Conservation (phyloP, 768 basidiomycete species). For the Suillus ampliporus region DNA sequence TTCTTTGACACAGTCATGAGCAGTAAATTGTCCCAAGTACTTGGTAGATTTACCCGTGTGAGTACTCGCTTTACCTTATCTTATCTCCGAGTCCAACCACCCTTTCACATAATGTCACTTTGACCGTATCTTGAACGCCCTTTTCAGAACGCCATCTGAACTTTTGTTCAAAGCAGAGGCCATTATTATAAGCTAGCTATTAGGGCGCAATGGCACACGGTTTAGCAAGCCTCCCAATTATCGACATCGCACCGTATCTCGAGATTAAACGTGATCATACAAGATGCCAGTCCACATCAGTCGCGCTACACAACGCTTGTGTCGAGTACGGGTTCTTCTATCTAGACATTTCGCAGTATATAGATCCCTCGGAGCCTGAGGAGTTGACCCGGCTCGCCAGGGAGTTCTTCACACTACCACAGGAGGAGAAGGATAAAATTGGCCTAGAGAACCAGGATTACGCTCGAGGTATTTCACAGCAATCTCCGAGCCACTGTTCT, state of each 20-base stretch:
- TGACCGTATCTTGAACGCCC: background rate
- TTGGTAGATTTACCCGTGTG: background rate
- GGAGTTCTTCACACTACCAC: conserved; percentile 74
- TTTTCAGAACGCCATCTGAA: background rate
- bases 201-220: background rate
- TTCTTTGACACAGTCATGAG: background rate
- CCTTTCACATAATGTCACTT: background rate
- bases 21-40: background rate
- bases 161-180: background rate
- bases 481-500: conserved; percentile 2
- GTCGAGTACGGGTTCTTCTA: conserved; percentile 90
- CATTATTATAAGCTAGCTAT: background rate
- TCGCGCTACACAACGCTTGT: conserved; percentile 74
- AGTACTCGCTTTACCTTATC: conserved; percentile 1
- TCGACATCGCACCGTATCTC: conserved; percentile 73
- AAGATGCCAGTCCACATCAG: conserved; percentile 41
- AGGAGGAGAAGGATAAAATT: conserved; percentile 82
- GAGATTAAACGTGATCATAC: conserved; percentile 47
- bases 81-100: conserved; percentile 1
- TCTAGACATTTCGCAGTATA: conserved; percentile 67
- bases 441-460: conserved; percentile 69
- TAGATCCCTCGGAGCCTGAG: conserved; percentile 63
- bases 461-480: conserved; percentile 65
- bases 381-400: conserved; percentile 68
- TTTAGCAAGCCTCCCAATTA: conserved; percentile 60